These are phyloP conservation scores for Bipolaris cookei DNA, from an alignment of 2,329 filamentous ascomycete genomes.

Conservation along the genomic window DNA sequence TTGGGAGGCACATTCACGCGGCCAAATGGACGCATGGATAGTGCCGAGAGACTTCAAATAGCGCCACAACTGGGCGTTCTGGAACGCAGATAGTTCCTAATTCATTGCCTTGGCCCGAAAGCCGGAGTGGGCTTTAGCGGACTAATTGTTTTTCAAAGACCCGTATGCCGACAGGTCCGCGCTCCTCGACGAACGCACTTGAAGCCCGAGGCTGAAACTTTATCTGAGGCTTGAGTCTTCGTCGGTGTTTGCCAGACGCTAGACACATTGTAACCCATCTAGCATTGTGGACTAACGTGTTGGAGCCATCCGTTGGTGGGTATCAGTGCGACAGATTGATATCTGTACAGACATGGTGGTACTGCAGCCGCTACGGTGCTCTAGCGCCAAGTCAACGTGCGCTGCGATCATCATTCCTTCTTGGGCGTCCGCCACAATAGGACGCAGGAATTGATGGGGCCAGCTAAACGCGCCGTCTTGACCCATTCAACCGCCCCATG, in stretches of 20 bases:
- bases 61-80: constrained; percentile 41
- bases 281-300: constrained; percentile 1
- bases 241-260: neutral
- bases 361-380: constrained; percentile 25
- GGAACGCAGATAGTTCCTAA: constrained; percentile 43
- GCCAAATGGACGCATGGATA: constrained; percentile 31
- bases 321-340: constrained; percentile 21
- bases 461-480: constrained; percentile 36
- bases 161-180: constrained; percentile 23
- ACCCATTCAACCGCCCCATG: constrained; percentile 47
- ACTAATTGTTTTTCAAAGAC: constrained; percentile 19
- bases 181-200: constrained; percentile 2
- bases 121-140: constrained; percentile 17
- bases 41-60: constrained; percentile 34
- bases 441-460: constrained; percentile 30
- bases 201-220: constrained; percentile 27
- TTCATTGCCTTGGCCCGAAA: constrained; percentile 43
- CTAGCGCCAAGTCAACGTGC: constrained; percentile 13
- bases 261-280: constrained; percentile 6
- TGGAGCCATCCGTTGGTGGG: neutral
- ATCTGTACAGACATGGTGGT: constrained; percentile 30
- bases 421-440: constrained; percentile 33
- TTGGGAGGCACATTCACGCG: constrained; percentile 43
- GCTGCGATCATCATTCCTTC: constrained; percentile 8
- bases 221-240: constrained; percentile 12